Percentiles rank a stretch among this genome's conserved stretches.
phyloP scores from a whole-genome alignment of 192 early-diverging fungal genomes.

The Backusella westeae region DNA sequence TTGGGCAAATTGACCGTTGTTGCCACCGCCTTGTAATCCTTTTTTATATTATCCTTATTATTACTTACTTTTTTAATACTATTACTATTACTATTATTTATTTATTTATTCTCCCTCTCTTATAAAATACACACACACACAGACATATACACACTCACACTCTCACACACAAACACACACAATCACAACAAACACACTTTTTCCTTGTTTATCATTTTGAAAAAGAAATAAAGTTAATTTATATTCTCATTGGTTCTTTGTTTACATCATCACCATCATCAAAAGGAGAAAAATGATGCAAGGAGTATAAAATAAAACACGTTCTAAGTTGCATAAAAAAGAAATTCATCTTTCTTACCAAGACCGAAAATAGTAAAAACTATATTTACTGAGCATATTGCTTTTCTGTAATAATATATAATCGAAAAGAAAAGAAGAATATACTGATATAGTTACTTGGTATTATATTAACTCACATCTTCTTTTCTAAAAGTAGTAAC shows the following conservation, averaged over 20 bases:
- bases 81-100: not conserved
- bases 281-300: not conserved
- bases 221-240: not conserved
- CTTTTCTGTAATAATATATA: not conserved
- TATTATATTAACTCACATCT: too few species aligned
- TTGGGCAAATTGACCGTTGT: conserved; percentile 48
- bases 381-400: not conserved
- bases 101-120: not conserved
- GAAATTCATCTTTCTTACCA: not conserved
- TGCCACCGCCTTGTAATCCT: conserved; percentile 10
- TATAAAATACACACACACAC: not conserved
- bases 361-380: not conserved
- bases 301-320: not conserved
- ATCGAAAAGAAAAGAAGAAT: too few species aligned
- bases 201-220: not conserved
- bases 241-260: not conserved
- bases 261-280: not conserved
- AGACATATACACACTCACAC: not conserved
- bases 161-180: not conserved
- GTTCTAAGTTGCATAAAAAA: not conserved
- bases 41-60: conserved; percentile 2
- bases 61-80: not conserved
- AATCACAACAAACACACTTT: not conserved
- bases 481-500: not conserved
- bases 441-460: too few species aligned